Base-by-base conservation (phyloP, 495 filamentous ascomycete genomes). In the Xylaria grammica region DNA sequence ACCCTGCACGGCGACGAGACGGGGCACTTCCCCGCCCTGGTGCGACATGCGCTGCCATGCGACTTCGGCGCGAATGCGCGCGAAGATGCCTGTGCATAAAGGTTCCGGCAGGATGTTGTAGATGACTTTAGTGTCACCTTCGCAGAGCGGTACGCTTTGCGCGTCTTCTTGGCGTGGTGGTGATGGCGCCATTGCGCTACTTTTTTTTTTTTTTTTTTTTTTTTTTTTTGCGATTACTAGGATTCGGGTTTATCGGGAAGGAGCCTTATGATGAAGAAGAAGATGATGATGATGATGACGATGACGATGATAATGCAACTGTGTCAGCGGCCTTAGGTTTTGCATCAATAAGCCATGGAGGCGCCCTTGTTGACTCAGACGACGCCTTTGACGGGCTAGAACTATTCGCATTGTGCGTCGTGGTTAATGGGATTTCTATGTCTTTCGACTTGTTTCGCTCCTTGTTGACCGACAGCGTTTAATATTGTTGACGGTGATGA, bases 31-130 rank as follows among this genome's bases (percentile, higher is more conserved):
- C 15, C 95, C 95, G 32, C 92, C 91, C 53, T 93, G 85, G 71
- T 97, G 95, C 57, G 88, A 90, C 95, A 99, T 99, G 61, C 85
- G 89, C 67, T 93, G 89, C 94, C 94, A 99, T 67, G 81, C 78
- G 1, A 98, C 89, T 72, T 98, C 95, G 22, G 84, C 76, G 57
- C 86, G 82, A 10, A 96, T 79, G 32, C 80, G 83, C n/a, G 89
- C 82, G 71, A 96, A 97, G 26, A 87, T 84, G 54, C n/a, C n/a
- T n/a, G 79, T 77, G n/a, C 81, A 67, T 15, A 83, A 79, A 8
- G 88, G 65, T 34, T 81, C 66, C 0, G 82, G 77, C 4, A 94
- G 81, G 49, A 96, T 75, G 65, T 93, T 82, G 65, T 87, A 80
- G 22, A 96, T 78, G 53, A 98, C 85, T 27, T 79, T 83, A 0